These are phyloP conservation scores for Zymoseptoria pseudotritici DNA, from an alignment of 2,329 filamentous ascomycete species.

Conservation along the genomic window DNA sequence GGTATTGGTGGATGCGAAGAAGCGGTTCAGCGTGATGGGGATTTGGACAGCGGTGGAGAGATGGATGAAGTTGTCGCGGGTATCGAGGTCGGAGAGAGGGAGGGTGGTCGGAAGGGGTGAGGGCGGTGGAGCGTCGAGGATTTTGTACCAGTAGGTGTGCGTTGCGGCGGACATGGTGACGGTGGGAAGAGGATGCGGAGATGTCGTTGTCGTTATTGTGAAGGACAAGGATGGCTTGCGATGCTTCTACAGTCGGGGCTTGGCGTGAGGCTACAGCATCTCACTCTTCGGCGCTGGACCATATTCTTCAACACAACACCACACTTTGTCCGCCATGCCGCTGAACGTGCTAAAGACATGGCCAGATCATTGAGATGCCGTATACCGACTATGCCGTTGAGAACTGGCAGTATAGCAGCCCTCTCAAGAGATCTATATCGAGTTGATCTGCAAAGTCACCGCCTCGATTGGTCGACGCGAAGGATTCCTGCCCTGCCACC, in stretches of 20 bases:
- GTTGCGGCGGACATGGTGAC: constrained; percentile 6
- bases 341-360: not conserved
- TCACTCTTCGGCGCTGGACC: not conserved
- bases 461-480: not conserved
- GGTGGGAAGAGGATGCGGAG: not conserved
- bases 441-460: no score
- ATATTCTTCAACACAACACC: no score
- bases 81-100: constrained; percentile 19
- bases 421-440: no score
- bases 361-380: not conserved
- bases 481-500: not conserved
- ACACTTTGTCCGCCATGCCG: not conserved
- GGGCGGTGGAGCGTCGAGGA: constrained; percentile 18
- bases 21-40: constrained; percentile 23
- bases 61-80: constrained; percentile 23
- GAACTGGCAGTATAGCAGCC: no score
- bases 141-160: constrained; percentile 25
- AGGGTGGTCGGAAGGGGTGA: constrained; percentile 21
- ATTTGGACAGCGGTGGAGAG: constrained; percentile 23
- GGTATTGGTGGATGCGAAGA: constrained; percentile 17
- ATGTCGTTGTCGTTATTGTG: not conserved
- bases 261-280: not conserved
- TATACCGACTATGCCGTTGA: no score
- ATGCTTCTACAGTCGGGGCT: not conserved
- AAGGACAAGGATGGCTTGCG: not conserved